phyloP scores from a whole-genome alignment of 768 basidiomycete genomes.

The Boletus tomentosulus region DNA sequence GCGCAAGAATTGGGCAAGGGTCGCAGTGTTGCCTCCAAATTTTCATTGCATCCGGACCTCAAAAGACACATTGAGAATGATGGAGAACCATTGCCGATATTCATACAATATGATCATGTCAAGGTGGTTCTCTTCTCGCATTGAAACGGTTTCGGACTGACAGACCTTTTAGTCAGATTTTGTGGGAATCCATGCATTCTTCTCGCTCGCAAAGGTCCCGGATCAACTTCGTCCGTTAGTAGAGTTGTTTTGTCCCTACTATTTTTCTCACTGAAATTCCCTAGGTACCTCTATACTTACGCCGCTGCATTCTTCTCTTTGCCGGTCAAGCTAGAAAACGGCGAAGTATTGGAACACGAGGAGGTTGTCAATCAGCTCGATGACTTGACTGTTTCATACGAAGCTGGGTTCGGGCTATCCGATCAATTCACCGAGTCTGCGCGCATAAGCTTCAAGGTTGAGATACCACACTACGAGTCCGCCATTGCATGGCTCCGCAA shows the following conservation, averaged over 20 bases:
- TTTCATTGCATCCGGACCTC: conserved; percentile 41
- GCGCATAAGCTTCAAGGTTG: conserved; percentile 80
- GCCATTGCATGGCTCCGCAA: conserved; percentile 86
- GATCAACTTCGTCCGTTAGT: conserved; percentile 64
- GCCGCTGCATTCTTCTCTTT: conserved; percentile 84
- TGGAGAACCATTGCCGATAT: conserved; percentile 70
- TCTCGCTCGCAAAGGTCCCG: conserved; percentile 73
- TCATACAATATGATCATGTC: conserved; percentile 92
- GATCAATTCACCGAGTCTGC: conserved; percentile 70
- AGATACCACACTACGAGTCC: conserved; percentile 69
- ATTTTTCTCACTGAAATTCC: conserved; percentile 5
- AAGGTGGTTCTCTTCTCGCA: conserved; percentile 45
- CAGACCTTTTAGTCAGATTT: conserved; percentile 74
- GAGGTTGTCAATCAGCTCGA: conserved; percentile 89
- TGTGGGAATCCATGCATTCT: conserved; percentile 71
- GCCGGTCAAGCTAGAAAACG: conserved; percentile 68
- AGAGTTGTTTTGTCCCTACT: conserved; percentile 23
- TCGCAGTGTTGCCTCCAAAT: conserved; percentile 29
- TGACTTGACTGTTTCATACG: conserved; percentile 87
- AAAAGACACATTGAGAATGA: conserved; percentile 64
- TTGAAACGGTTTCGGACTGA: not conserved
- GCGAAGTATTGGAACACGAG: conserved; percentile 74
- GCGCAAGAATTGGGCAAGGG: conserved; percentile 59
- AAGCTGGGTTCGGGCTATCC: conserved; percentile 60
- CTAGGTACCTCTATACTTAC: conserved; percentile 74